These are phyloP conservation scores for Crucibulum laeve DNA, from an alignment of 768 basidiomycete species.

Conservation along the genomic window DNA sequence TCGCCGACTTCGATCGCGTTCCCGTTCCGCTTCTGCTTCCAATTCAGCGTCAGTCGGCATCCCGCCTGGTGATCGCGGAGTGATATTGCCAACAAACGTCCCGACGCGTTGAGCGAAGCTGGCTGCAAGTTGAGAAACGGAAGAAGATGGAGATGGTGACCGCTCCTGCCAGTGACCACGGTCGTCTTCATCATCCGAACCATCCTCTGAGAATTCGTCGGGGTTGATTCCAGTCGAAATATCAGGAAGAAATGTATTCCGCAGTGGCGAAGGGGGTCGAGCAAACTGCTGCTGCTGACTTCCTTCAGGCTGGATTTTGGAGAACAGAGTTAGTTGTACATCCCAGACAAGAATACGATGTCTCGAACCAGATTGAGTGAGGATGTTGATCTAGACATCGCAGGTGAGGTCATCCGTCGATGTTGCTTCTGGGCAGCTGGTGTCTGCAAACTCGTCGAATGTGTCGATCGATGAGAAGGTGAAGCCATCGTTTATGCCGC, in stretches of 20 bases:
- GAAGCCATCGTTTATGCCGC: constrained; percentile 14
- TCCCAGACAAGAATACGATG: constrained; percentile 10
- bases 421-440: constrained; percentile 15
- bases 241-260: constrained; percentile 56
- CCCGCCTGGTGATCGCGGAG: constrained; percentile 30
- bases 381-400: constrained; percentile 13
- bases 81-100: constrained; percentile 53
- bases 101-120: constrained; percentile 75
- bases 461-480: constrained; percentile 15
- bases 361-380: constrained; percentile 28
- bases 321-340: background rate
- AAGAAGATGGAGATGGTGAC: constrained; percentile 64
- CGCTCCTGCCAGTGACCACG: constrained; percentile 28
- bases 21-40: constrained; percentile 75
- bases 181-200: constrained; percentile 34
- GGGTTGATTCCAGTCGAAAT: constrained; percentile 55
- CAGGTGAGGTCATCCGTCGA: constrained; percentile 22
- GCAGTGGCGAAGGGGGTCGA: constrained; percentile 71
- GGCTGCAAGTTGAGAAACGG: constrained; percentile 69
- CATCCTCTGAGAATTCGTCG: constrained; percentile 38
- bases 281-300: constrained; percentile 27
- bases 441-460: constrained; percentile 14
- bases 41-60: constrained; percentile 72
- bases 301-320: constrained; percentile 30
- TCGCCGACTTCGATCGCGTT: constrained; percentile 68